Conservation (phyloP, 768 basidiomycete species). For the Chalciporus piperatus region DNA sequence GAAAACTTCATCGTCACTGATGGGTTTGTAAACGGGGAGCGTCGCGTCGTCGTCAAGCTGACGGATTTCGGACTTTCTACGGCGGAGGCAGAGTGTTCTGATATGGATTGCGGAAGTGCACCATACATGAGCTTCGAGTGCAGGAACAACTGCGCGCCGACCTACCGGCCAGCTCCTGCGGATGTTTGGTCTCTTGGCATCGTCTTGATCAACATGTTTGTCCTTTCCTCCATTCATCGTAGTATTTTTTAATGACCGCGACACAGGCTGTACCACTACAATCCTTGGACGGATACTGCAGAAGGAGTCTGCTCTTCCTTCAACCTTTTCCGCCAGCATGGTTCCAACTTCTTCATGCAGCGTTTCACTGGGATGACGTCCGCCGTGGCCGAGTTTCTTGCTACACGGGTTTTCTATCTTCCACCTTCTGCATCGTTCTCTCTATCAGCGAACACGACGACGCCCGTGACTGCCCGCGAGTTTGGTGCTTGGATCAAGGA, state of each 20-base stretch:
- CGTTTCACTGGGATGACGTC: constrained; percentile 89
- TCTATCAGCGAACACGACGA: constrained; percentile 23
- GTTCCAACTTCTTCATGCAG: constrained; percentile 81
- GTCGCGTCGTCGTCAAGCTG: constrained; percentile 93
- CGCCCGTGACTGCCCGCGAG: constrained; percentile 65
- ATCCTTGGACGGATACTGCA: constrained; percentile 96
- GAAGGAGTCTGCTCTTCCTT: constrained; percentile 81
- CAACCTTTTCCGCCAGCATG: constrained; percentile 71
- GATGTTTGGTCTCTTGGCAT: constrained; percentile 99
- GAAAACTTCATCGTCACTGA: constrained; percentile 98
- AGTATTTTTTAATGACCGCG: constrained; percentile 1
- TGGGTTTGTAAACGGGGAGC: constrained; percentile 64
- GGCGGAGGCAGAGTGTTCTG: constrained; percentile 80
- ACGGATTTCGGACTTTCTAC: constrained; percentile 97
- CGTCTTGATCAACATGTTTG: constrained; percentile 96
- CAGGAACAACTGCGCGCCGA: constrained; percentile 94
- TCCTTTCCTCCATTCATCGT: constrained; percentile 10
- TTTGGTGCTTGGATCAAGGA: constrained; percentile 86
- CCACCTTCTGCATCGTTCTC: constrained; percentile 49
- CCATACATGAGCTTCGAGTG: constrained; percentile 99
- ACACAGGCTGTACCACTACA: constrained; percentile 89
- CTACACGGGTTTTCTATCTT: constrained; percentile 79
- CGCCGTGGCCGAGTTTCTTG: constrained; percentile 84
- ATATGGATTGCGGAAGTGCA: constrained; percentile 98
- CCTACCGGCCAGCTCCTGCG: constrained; percentile 90